phyloP scores from a whole-genome alignment of 371 early-diverging fungal species.

The Homolaphlyctis polyrhiza region DNA sequence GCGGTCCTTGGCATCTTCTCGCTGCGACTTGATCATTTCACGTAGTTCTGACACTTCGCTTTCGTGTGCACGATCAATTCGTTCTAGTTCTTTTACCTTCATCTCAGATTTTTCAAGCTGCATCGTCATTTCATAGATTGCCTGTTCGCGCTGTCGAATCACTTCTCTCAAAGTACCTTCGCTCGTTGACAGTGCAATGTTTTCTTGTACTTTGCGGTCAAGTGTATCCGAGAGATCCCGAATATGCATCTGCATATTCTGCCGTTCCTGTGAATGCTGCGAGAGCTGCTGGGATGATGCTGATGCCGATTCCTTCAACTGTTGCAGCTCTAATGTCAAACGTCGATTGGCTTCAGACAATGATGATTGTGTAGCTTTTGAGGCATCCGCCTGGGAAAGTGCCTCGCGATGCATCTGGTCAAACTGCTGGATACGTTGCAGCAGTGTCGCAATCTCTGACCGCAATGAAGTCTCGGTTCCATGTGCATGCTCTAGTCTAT shows the following conservation, averaged over 20 bases:
- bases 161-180: background rate
- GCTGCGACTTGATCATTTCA: background rate
- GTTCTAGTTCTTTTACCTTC: background rate
- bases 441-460: background rate
- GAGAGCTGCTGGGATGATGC: background rate
- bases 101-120: background rate
- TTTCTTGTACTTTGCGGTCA: conserved; percentile 2
- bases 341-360: background rate
- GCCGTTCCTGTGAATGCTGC: background rate
- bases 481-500: background rate
- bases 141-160: background rate
- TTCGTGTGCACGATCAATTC: background rate
- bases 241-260: background rate
- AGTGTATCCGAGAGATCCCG: conserved; percentile 1
- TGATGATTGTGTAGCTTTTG: background rate
- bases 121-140: background rate
- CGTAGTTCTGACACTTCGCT: background rate
- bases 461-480: background rate
- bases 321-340: background rate
- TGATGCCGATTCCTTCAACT: background rate
- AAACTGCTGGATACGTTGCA: background rate
- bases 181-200: background rate
- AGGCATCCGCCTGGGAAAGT: background rate
- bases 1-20: background rate
- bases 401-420: background rate